These are phyloP conservation scores for Candida namnaoensis DNA, from an alignment of 805 yeast species.

Conservation along the genomic window DNA sequence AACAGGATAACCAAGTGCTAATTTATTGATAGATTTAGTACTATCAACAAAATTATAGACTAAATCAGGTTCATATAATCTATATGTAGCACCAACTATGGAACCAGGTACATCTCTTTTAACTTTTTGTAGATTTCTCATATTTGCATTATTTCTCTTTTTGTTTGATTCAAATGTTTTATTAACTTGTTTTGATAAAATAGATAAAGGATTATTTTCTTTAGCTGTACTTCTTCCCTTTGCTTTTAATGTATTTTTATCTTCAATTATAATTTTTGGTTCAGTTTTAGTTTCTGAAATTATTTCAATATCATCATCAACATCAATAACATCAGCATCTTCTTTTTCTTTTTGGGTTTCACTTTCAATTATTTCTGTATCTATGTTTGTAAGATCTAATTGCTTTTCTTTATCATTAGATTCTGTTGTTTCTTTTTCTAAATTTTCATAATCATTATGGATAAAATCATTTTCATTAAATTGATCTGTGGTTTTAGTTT, in stretches of 20 bases:
- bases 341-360: too few species aligned
- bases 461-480: neutral
- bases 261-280: conserved; percentile 10
- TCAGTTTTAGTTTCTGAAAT: neutral
- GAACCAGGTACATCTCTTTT: conserved; percentile 17
- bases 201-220: neutral
- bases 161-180: neutral
- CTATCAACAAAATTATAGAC: neutral
- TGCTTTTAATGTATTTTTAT: conserved; percentile 9
- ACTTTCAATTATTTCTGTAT: too few species aligned
- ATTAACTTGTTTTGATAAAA: too few species aligned
- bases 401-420: neutral
- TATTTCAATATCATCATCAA: too few species aligned
- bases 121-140: conserved; percentile 1
- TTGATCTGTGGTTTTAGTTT: too few species aligned
- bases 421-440: too few species aligned
- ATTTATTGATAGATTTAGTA: neutral
- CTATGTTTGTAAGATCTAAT: too few species aligned
- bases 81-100: conserved; percentile 9
- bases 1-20: conserved; percentile 16
- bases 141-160: neutral
- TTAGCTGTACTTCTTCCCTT: conserved; percentile 15
- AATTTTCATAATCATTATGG: neutral
- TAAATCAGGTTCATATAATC: conserved; percentile 5
- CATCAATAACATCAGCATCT: neutral